phyloP scores from a whole-genome alignment of 2,329 filamentous ascomycete genomes.

The Botrytis medusae region DNA sequence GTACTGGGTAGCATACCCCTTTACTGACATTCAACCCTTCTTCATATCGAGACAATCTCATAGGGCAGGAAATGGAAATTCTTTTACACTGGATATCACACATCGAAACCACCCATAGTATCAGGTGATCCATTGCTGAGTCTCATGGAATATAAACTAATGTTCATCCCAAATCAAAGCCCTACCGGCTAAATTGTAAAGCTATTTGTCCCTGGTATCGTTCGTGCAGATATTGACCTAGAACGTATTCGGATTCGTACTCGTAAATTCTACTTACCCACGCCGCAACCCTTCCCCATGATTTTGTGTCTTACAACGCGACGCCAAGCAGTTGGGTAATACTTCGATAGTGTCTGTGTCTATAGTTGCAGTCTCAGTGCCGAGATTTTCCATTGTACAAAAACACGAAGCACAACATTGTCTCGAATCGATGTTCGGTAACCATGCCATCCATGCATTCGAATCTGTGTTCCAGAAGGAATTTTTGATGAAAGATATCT shows the following conservation, averaged over 20 bases:
- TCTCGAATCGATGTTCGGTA: neutral
- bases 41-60: neutral
- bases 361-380: constrained; percentile 1
- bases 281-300: neutral
- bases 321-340: neutral
- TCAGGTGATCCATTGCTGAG: neutral
- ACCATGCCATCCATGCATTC: neutral
- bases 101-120: neutral
- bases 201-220: neutral
- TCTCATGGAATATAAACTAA: neutral
- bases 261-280: neutral
- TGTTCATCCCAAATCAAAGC: neutral
- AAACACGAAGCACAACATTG: neutral
- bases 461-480: neutral
- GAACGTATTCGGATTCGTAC: constrained; percentile 1
- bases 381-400: neutral
- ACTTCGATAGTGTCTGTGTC: constrained; percentile 3
- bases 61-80: neutral
- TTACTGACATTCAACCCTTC: neutral
- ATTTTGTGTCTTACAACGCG: neutral
- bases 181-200: neutral
- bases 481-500: neutral
- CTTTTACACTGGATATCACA: neutral
- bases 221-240: neutral
- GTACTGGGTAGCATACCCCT: neutral